phyloP scores from a whole-genome alignment of 306 rosid genomes.

The Parietaria judaica region DNA sequence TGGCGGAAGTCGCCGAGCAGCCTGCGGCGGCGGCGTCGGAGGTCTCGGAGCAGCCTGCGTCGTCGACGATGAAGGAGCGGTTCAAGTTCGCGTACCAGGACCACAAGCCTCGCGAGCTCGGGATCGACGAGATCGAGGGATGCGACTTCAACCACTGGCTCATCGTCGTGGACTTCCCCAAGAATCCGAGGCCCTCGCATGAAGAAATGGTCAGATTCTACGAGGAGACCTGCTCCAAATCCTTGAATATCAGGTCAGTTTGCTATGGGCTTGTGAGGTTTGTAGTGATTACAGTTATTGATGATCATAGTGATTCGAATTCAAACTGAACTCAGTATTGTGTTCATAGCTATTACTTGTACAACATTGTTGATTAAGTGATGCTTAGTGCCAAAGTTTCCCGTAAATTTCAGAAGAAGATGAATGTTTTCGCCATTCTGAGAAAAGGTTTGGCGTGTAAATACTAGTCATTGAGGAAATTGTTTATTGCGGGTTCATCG shows the following conservation, averaged over 20 bases:
- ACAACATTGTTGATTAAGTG: too few species aligned
- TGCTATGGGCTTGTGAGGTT: background rate
- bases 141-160: constrained; percentile 15
- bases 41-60: background rate
- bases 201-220: constrained; percentile 7
- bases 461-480: too few species aligned
- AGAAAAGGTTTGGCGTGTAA: background rate
- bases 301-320: too few species aligned
- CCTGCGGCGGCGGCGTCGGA: background rate
- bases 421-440: too few species aligned
- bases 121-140: constrained; percentile 1
- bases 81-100: constrained; percentile 1
- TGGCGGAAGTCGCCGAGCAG: background rate
- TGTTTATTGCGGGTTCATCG: too few species aligned
- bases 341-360: too few species aligned
- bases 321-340: too few species aligned
- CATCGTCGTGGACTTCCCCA: constrained; percentile 7
- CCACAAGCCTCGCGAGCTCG: constrained; percentile 5
- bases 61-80: background rate
- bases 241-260: background rate
- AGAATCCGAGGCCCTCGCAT: background rate
- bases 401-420: too few species aligned
- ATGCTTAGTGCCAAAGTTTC: too few species aligned
- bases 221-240: constrained; percentile 5
- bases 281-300: too few species aligned